Conservation (phyloP, 352 stramenopile species). For the Globisporangium cederbergense region DNA sequence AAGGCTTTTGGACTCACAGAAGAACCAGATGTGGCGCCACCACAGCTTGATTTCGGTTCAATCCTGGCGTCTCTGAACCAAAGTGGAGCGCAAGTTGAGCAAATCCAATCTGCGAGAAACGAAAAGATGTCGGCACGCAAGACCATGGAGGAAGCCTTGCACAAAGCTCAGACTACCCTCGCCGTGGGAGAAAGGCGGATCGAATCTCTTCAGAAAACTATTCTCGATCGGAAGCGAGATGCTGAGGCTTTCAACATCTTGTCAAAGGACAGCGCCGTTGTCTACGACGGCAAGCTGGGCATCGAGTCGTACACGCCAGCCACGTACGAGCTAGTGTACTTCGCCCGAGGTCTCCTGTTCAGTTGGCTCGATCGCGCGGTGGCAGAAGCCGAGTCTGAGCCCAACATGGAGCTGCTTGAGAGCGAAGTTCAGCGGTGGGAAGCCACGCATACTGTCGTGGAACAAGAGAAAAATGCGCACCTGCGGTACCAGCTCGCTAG, state of each 20-base stretch:
- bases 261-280: background rate
- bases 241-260: slow-evolving; percentile 17
- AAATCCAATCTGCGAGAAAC: slow-evolving; percentile 24
- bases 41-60: slow-evolving; percentile 30
- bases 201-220: slow-evolving; percentile 5
- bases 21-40: background rate
- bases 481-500: slow-evolving; percentile 1
- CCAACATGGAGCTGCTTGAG: slow-evolving; percentile 26
- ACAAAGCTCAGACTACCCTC: slow-evolving; percentile 27
- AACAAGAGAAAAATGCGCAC: slow-evolving; percentile 18
- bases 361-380: slow-evolving; percentile 32
- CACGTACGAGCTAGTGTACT: slow-evolving; percentile 35
- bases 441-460: slow-evolving; percentile 20
- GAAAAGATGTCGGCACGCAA: slow-evolving; percentile 25
- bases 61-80: slow-evolving; percentile 39
- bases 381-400: slow-evolving; percentile 18
- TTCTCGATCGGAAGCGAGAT: slow-evolving; percentile 24
- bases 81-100: slow-evolving; percentile 27
- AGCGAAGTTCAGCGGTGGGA: slow-evolving; percentile 27
- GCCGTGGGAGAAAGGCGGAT: slow-evolving; percentile 27
- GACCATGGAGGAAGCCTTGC: slow-evolving; percentile 23
- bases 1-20: background rate
- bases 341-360: slow-evolving; percentile 40
- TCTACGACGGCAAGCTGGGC: slow-evolving; percentile 32
- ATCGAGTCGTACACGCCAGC: slow-evolving; percentile 39